Conservation (phyloP, 1,284 basidiomycete species). For the Malassezia pachydermatis region DNA sequence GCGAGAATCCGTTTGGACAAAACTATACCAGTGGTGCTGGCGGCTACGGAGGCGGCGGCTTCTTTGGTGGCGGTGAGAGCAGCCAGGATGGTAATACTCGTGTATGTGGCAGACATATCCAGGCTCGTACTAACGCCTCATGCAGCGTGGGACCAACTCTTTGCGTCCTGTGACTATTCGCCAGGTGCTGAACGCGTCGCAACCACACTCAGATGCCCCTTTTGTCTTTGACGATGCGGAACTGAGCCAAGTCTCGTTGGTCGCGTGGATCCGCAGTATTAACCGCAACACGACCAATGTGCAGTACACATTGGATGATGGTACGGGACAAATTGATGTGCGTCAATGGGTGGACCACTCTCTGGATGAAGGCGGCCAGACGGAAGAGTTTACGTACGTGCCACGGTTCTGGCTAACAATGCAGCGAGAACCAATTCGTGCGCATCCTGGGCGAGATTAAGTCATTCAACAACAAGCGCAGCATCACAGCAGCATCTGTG, state of each 20-base stretch:
- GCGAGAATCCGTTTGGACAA: constrained; percentile 9
- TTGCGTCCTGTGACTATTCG: constrained; percentile 75
- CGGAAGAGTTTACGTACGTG: constrained; percentile 34
- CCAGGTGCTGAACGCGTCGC: constrained; percentile 66
- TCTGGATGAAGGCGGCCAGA: constrained; percentile 51
- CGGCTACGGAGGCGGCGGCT: constrained; percentile 17
- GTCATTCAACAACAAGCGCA: constrained; percentile 67
- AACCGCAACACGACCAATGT: constrained; percentile 69
- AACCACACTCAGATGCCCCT: constrained; percentile 76
- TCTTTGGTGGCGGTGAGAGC: constrained; percentile 22
- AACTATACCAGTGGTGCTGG: constrained; percentile 2
- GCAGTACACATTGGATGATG: constrained; percentile 74
- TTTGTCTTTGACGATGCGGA: constrained; percentile 73
- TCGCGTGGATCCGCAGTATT: constrained; percentile 68
- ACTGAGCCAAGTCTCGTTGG: constrained; percentile 63
- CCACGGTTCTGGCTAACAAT: constrained; percentile 56
- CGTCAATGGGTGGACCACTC: constrained; percentile 74
- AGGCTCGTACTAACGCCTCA: background rate
- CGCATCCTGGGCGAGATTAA: constrained; percentile 85
- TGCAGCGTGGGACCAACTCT: constrained; percentile 34
- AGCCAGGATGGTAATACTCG: constrained; percentile 16
- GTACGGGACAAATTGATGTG: constrained; percentile 75
- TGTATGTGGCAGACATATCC: constrained; percentile 8
- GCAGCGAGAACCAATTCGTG: constrained; percentile 66
- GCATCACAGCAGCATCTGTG: constrained; percentile 54